Evolutionary conservation across 208 protist genomes (phyloP).

Genomic region (Acanthamoeba castellanii): DNA sequence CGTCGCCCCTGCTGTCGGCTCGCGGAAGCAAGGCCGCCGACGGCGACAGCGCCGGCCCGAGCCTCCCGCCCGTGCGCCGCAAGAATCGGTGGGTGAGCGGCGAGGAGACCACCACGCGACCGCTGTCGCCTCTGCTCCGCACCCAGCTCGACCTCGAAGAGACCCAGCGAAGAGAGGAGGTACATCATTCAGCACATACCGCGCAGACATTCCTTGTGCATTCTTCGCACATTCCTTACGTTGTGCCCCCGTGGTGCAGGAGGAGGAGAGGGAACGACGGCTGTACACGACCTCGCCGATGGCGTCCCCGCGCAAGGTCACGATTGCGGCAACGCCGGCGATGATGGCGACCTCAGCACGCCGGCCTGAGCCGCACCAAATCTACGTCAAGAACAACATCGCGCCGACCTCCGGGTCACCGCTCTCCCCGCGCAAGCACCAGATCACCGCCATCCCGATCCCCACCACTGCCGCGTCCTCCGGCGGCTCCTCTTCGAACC

Average conservation of each 20-base stretch:
- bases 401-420: neutral
- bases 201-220: neutral
- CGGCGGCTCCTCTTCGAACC: neutral
- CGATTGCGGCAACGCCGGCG: neutral
- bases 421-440: constrained; percentile 13
- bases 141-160: neutral
- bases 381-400: neutral
- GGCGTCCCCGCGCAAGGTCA: constrained; percentile 7
- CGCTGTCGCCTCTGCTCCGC: neutral
- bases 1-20: neutral
- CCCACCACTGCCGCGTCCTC: neutral
- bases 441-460: constrained; percentile 18
- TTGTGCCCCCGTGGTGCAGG: neutral
- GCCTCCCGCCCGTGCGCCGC: too few species aligned
- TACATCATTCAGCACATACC: neutral
- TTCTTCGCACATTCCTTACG: neutral
- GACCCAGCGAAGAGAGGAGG: neutral
- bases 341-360: neutral
- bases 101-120: neutral
- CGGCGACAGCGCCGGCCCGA: neutral
- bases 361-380: neutral
- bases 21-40: neutral
- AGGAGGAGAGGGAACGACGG: neutral
- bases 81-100: neutral
- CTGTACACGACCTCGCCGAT: neutral